These are phyloP conservation scores for Glutinoglossum americanum DNA, from an alignment of 495 filamentous ascomycete genomes.

Conservation along the genomic window DNA sequence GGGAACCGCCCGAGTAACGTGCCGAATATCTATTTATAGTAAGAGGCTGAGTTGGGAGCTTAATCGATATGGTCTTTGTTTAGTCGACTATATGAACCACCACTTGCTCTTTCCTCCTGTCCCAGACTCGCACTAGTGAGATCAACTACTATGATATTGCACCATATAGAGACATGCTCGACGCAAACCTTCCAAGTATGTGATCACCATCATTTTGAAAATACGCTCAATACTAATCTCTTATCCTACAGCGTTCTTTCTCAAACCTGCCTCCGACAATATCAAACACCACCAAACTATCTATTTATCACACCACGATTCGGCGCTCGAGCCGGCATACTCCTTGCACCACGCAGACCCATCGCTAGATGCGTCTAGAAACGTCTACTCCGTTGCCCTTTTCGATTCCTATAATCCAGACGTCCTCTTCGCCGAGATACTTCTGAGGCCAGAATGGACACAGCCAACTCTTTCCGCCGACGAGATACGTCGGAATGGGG, in stretches of 20 bases:
- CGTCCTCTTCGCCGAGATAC: slow-evolving; percentile 69
- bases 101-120: background rate
- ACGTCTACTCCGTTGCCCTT: slow-evolving; percentile 69
- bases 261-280: slow-evolving; percentile 26
- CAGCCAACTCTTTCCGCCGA: slow-evolving; percentile 62
- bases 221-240: slow-evolving; percentile 20
- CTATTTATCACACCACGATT: slow-evolving; percentile 58
- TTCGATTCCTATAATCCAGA: slow-evolving; percentile 64
- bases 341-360: slow-evolving; percentile 54
- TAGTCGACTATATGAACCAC: background rate
- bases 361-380: slow-evolving; percentile 39
- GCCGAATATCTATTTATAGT: background rate
- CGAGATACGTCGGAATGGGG: slow-evolving; percentile 52
- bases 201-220: slow-evolving; percentile 11
- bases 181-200: slow-evolving; percentile 81
- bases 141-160: background rate
- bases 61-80: background rate
- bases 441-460: slow-evolving; percentile 65
- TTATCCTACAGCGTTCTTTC: slow-evolving; percentile 37
- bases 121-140: background rate
- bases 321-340: slow-evolving; percentile 61
- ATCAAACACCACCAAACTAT: slow-evolving; percentile 35
- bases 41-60: background rate
- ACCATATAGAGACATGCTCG: slow-evolving; percentile 39
- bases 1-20: background rate